phyloP scores from a whole-genome alignment of 1,284 basidiomycete species.

The Trichosporon coremiiforme region DNA sequence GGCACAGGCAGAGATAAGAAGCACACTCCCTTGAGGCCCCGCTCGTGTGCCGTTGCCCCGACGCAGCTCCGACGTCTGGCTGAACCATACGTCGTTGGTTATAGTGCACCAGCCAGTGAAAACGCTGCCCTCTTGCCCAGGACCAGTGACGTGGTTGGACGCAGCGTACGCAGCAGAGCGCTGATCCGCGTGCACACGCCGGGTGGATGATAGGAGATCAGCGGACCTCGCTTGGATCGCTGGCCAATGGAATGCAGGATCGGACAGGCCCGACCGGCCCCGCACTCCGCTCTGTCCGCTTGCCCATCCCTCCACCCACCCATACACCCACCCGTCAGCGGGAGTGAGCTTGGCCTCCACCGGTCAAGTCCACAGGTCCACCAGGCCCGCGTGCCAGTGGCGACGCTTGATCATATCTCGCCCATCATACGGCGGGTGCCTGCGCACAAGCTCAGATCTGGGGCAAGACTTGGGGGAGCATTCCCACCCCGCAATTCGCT shows the following conservation, averaged over 20 bases:
- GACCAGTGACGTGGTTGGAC: no score
- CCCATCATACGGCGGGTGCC: neutral
- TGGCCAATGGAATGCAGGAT: neutral
- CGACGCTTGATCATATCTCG: neutral
- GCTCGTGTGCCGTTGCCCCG: slow-evolving; percentile 9
- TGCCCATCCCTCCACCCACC: neutral
- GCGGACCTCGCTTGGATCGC: neutral
- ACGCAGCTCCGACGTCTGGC: slow-evolving; percentile 1
- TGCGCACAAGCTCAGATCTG: neutral
- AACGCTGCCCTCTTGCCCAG: neutral
- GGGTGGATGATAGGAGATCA: slow-evolving; percentile 5
- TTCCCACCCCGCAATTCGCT: neutral
- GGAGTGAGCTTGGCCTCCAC: neutral
- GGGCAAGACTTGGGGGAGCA: neutral
- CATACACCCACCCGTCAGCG: no score
- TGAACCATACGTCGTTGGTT: neutral
- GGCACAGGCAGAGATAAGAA: slow-evolving; percentile 6
- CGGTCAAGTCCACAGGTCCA: neutral
- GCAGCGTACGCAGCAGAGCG: neutral
- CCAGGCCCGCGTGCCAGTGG: neutral
- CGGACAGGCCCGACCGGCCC: slow-evolving; percentile 4
- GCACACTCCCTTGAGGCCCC: neutral
- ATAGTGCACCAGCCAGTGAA: slow-evolving; percentile 1
- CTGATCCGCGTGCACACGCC: slow-evolving; percentile 8
- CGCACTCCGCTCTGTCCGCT: slow-evolving; percentile 12